phyloP scores from a whole-genome alignment of 257 asterid species.

The Nicotiana sylvestris region DNA sequence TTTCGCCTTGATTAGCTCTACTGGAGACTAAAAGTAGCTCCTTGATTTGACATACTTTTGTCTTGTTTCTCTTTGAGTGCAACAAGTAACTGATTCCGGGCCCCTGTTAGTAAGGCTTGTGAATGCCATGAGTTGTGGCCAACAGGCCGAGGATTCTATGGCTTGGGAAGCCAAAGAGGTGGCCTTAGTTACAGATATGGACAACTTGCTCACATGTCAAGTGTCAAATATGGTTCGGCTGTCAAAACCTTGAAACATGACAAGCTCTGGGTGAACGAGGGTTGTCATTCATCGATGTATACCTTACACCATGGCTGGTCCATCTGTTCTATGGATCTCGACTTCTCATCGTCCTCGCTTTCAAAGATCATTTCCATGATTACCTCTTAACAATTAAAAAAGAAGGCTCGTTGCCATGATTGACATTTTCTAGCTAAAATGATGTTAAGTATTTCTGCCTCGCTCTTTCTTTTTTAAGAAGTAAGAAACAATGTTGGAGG shows the following conservation, averaged over 20 bases:
- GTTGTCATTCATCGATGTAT: slow-evolving; percentile 3
- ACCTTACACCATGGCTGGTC: slow-evolving; percentile 8
- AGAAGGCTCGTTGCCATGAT: background rate
- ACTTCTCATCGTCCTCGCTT: background rate
- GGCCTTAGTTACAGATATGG: slow-evolving; percentile 4
- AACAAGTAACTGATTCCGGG: background rate
- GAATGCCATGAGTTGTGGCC: slow-evolving; percentile 16
- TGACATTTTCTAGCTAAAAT: background rate
- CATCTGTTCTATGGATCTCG: background rate
- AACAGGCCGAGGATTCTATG: background rate
- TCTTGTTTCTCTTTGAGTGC: background rate
- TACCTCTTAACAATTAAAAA: too few relatives aligned
- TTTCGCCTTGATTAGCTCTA: background rate
- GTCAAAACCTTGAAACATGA: slow-evolving; percentile 4
- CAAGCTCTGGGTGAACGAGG: slow-evolving; percentile 16
- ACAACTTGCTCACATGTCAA: slow-evolving; percentile 16
- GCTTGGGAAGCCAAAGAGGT: background rate
- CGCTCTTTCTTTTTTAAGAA: too few relatives aligned
- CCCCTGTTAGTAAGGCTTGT: background rate
- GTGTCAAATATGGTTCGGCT: slow-evolving; percentile 14
- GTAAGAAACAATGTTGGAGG: too few relatives aligned
- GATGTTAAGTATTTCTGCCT: too few relatives aligned
- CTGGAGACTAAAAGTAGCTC: background rate
- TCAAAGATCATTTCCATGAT: too few relatives aligned
- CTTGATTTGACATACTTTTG: slow-evolving; percentile 7